A percentile compares a stretch with the other conserved stretches of the same genome.
Conservation (phyloP, 202 grass and related monocot species). For the Carex arenaria region DNA sequence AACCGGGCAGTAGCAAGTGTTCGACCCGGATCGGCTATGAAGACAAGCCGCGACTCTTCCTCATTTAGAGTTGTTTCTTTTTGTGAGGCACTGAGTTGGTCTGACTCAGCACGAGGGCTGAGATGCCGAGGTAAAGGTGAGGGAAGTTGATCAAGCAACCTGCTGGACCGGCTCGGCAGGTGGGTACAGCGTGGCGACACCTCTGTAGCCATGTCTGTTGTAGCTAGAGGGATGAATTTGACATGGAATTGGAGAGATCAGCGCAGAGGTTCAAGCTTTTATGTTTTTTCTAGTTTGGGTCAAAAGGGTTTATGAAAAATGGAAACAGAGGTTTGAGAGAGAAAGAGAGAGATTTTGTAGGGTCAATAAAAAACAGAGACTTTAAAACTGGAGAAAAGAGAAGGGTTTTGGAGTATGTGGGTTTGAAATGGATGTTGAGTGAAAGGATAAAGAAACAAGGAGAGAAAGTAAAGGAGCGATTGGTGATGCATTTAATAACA, state of each 20-base stretch:
- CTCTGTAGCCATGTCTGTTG: neutral
- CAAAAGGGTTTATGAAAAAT: neutral
- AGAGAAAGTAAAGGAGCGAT: neutral
- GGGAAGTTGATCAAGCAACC: neutral
- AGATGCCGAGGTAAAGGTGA: neutral
- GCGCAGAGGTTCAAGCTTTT: conserved; percentile 21
- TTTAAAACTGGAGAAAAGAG: conserved; percentile 20
- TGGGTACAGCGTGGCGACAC: neutral
- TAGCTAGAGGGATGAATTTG: conserved; percentile 1
- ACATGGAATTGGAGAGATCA: conserved; percentile 29
- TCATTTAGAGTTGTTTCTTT: conserved; percentile 53
- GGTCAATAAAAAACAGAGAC: neutral
- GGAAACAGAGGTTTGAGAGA: neutral
- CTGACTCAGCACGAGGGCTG: conserved; percentile 10
- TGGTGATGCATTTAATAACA: conserved; percentile 20
- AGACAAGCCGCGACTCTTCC: conserved; percentile 57
- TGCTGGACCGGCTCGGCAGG: neutral
- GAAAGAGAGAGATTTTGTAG: conserved; percentile 28
- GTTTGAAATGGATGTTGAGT: conserved; percentile 25
- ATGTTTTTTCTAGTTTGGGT: neutral
- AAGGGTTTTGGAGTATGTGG: neutral
- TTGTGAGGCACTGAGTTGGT: conserved; percentile 52
- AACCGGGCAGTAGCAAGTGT: conserved; percentile 49
- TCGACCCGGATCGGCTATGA: conserved; percentile 40
- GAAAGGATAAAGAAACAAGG: neutral